phyloP scores from a whole-genome alignment of 768 basidiomycete species.

The Pleurotus cornucopiae region DNA sequence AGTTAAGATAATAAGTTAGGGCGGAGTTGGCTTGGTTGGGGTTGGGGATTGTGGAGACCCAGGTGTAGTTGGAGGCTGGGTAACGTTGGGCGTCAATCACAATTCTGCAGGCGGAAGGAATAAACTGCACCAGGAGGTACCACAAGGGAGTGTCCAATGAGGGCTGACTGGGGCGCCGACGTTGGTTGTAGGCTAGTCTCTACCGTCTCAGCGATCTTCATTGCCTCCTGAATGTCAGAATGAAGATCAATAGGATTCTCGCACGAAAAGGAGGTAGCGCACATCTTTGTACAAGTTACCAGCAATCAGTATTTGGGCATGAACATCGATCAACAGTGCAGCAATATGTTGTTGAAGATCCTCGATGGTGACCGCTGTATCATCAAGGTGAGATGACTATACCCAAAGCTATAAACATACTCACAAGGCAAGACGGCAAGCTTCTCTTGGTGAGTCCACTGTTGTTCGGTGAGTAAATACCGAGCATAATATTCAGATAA shows the following conservation, averaged over 20 bases:
- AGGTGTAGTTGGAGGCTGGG: constrained; percentile 67
- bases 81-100: background rate
- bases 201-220: constrained; percentile 62
- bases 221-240: constrained; percentile 58
- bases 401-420: constrained; percentile 20
- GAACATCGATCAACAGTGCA: constrained; percentile 57
- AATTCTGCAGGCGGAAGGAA: background rate
- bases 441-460: constrained; percentile 77
- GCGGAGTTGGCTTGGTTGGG: constrained; percentile 84
- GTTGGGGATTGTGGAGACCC: constrained; percentile 68
- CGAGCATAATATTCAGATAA: constrained; percentile 74
- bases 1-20: constrained; percentile 80
- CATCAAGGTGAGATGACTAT: no score
- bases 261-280: constrained; percentile 19
- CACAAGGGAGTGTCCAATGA: constrained; percentile 55
- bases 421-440: constrained; percentile 70
- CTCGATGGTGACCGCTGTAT: constrained; percentile 62
- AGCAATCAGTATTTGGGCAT: constrained; percentile 68
- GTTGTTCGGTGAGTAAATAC: constrained; percentile 64
- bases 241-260: background rate
- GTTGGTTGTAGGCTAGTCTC: constrained; percentile 62
- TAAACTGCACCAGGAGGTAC: constrained; percentile 57
- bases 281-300: constrained; percentile 88
- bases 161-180: constrained; percentile 49
- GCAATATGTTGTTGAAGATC: constrained; percentile 64